phyloP scores from a whole-genome alignment of 805 yeast species.

The Candida dendrica region DNA sequence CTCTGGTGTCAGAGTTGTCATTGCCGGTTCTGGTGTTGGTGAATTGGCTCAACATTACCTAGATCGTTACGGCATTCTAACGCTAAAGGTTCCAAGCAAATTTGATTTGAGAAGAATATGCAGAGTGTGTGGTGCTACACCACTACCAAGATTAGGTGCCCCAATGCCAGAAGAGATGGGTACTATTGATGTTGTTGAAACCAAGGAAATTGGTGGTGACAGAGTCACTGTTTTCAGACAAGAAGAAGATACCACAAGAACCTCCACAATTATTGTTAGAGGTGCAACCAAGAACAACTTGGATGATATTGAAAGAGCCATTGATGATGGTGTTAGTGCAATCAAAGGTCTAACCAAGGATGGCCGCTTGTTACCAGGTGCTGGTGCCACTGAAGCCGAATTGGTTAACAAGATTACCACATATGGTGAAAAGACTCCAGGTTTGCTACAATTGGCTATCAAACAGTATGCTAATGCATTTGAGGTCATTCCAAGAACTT shows the following conservation, averaged over 20 bases:
- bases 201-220: conserved; percentile 95
- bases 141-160: conserved; percentile 88
- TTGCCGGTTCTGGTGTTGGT: conserved; percentile 94
- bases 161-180: conserved; percentile 96
- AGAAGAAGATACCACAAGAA: conserved; percentile 53
- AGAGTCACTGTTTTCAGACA: conserved; percentile 93
- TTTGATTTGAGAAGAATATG: conserved; percentile 91
- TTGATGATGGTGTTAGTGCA: conserved; percentile 93
- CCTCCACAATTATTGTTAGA: conserved; percentile 88
- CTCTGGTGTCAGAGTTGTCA: conserved; percentile 78
- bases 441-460: conserved; percentile 86
- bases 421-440: conserved; percentile 92
- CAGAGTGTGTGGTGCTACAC: conserved; percentile 96
- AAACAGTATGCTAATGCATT: conserved; percentile 92
- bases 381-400: conserved; percentile 92
- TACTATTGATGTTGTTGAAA: conserved; percentile 75
- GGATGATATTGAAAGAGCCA: conserved; percentile 95
- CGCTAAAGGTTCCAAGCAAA: conserved; percentile 85
- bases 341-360: conserved; percentile 86
- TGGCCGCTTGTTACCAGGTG: conserved; percentile 81
- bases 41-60: conserved; percentile 90
- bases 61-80: conserved; percentile 78
- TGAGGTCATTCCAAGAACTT: conserved; percentile 86
- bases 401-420: conserved; percentile 70
- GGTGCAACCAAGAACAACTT: conserved; percentile 93